Evolutionary conservation across 2,329 filamentous ascomycete genomes (phyloP).

Genomic region (Pseudodiploospora longispora): DNA sequence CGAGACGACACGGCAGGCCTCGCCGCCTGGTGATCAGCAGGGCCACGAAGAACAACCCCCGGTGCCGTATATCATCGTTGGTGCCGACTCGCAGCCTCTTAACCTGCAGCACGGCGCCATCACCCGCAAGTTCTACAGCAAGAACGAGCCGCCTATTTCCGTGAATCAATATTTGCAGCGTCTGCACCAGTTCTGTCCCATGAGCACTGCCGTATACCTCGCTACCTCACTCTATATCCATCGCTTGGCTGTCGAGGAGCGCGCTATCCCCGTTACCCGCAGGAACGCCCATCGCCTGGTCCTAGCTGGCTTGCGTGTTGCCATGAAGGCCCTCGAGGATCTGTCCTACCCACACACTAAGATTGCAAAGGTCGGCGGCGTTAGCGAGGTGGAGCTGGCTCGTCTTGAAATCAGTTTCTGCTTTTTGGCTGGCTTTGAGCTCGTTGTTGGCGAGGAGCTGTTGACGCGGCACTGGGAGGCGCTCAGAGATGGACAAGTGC

Average conservation of each 20-base stretch:
- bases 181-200: constrained; percentile 84
- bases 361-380: constrained; percentile 80
- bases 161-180: constrained; percentile 79
- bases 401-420: constrained; percentile 84
- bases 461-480: constrained; percentile 26
- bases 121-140: constrained; percentile 88
- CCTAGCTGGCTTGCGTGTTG: constrained; percentile 75
- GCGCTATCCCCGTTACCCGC: constrained; percentile 69
- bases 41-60: constrained; percentile 19
- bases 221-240: constrained; percentile 84
- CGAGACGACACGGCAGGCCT: constrained; percentile 20
- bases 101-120: constrained; percentile 77
- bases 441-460: constrained; percentile 43
- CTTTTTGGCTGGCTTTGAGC: constrained; percentile 76
- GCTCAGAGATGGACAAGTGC: constrained; percentile 21
- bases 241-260: constrained; percentile 68
- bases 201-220: constrained; percentile 89
- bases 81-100: constrained; percentile 63
- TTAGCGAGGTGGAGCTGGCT: constrained; percentile 72
- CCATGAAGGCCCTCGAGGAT: constrained; percentile 94
- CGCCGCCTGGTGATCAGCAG: constrained; percentile 5
- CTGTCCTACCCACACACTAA: constrained; percentile 77
- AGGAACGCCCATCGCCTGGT: constrained; percentile 82
- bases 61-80: constrained; percentile 50
- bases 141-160: constrained; percentile 72